These are phyloP conservation scores for Amanita exitialis DNA, from an alignment of 768 basidiomycete species.

Conservation along the genomic window DNA sequence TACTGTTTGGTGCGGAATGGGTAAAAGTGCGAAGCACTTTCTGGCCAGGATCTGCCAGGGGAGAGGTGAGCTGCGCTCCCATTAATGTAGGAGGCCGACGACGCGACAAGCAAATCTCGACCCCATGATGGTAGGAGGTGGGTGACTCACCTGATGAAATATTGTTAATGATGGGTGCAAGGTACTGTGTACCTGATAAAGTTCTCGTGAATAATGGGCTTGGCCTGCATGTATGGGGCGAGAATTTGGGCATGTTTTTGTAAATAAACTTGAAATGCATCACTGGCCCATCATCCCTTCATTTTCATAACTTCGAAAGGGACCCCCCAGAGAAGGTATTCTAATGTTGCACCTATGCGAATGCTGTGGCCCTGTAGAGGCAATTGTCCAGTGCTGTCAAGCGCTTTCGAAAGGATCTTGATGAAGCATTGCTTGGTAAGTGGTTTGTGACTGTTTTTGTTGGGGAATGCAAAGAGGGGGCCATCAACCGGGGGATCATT, in stretches of 20 bases:
- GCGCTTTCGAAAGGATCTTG: background rate
- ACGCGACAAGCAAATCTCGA: too few species aligned
- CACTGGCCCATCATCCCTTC: slow-evolving; percentile 4
- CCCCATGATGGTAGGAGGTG: too few species aligned
- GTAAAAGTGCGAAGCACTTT: too few species aligned
- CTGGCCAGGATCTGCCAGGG: too few species aligned
- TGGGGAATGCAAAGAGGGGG: background rate
- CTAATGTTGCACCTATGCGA: background rate
- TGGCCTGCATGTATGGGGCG: background rate
- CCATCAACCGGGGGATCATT: background rate
- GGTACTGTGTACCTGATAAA: background rate
- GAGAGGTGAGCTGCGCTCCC: too few species aligned
- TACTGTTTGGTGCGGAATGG: too few species aligned
- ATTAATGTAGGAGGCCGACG: too few species aligned
- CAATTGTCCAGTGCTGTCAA: background rate
- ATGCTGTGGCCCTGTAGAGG: background rate
- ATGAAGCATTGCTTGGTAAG: background rate
- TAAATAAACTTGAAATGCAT: background rate
- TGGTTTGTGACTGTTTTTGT: background rate
- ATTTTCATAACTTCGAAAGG: background rate
- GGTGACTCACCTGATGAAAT: too few species aligned
- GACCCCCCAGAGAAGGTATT: slow-evolving; percentile 1
- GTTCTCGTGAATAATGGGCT: background rate
- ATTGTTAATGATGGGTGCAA: too few species aligned
- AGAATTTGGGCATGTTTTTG: background rate